Percentiles rank a stretch among this genome's conserved stretches.
phyloP scores from a whole-genome alignment of 169 alveolate species.

The Plasmodium coatneyi region DNA sequence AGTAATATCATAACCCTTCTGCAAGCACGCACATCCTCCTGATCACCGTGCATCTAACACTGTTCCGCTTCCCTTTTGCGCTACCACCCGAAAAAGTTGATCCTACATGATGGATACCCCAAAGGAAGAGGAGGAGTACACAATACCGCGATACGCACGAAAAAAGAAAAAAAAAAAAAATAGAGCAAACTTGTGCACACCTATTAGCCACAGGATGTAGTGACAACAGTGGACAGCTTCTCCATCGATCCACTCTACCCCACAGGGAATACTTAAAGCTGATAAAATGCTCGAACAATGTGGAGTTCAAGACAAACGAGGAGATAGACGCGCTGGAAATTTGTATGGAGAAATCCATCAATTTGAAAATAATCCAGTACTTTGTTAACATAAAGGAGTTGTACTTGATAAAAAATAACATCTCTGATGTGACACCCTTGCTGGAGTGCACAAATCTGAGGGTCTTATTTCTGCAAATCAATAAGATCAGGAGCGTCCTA shows the following conservation, averaged over 20 bases:
- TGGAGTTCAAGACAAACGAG: conserved; percentile 47
- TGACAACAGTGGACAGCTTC: not conserved
- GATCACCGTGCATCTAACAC: not conserved
- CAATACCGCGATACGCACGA: not conserved
- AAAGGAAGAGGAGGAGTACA: conserved; percentile 25
- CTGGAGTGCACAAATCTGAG: conserved; percentile 23
- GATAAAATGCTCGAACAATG: conserved; percentile 49
- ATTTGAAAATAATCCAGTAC: conserved; percentile 20
- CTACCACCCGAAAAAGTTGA: not conserved
- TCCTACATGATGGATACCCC: not conserved
- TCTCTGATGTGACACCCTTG: conserved; percentile 57
- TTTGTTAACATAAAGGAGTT: conserved; percentile 52
- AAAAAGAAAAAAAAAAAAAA: not conserved
- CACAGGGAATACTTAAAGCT: conserved; percentile 11
- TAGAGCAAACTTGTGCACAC: not conserved
- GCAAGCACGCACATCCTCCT: not conserved
- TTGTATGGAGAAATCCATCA: conserved; percentile 63
- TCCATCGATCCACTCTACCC: not conserved
- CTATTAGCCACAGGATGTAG: not conserved
- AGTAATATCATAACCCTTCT: not conserved
- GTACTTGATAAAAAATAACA: conserved; percentile 53
- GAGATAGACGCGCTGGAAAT: conserved; percentile 53
- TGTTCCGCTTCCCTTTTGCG: not conserved
- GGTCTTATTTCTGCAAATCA: conserved; percentile 50
- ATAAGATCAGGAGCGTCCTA: conserved; percentile 29